Base-by-base conservation (phyloP, 192 early-diverging fungal genomes). In the Coemansia umbellata region DNA sequence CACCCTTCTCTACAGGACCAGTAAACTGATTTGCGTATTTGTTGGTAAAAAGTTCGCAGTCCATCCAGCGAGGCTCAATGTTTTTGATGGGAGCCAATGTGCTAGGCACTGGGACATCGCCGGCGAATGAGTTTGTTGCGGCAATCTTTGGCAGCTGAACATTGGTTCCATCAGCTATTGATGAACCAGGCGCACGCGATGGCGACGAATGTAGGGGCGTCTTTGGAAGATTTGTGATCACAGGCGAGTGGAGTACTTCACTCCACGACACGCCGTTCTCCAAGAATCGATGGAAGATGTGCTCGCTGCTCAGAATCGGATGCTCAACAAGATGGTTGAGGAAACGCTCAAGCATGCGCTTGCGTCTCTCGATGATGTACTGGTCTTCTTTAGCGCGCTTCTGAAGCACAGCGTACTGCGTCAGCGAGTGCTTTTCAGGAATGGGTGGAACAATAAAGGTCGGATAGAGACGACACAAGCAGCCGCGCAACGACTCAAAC, bases 391-490 rank as follows among this genome's bases (percentile, higher is more conserved):
- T 92, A 35, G 91, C 89, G 53, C 92, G 88, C 55, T 81, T 86
- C 63, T 91, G 92, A 44, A 91, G 77, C 58, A 69, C 60, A 14
- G 66, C 70, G 36, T 60, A 82, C 55, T 77, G 83, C 76, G 86
- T 78, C 45, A 99, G 63, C 17, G 91, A 86, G 78, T 99, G 95
- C 74, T 99, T 99, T 54, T 96, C 94, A 15, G 96, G 96, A 57
- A 99, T 95, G 18, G 96, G 95, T 5, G 94, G 93, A 8, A 97
- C 84, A 42, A 95, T 88, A 35, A 90, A 63, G 1, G 87, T 90
- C 5, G 93, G 94, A 64, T 97, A 90, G 47, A 93, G 78, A 31
- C 83, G 78, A 15, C 74, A 77, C 43, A 99, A 79, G 10, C 86
- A 66, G 42, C 80, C 87, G 50, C 93, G 79, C 36, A 99, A 79